Percentiles rank a stretch among this genome's conserved stretches.
phyloP scores from a whole-genome alignment of 2,329 filamentous ascomycete species.

The Stemphylium beticola region DNA sequence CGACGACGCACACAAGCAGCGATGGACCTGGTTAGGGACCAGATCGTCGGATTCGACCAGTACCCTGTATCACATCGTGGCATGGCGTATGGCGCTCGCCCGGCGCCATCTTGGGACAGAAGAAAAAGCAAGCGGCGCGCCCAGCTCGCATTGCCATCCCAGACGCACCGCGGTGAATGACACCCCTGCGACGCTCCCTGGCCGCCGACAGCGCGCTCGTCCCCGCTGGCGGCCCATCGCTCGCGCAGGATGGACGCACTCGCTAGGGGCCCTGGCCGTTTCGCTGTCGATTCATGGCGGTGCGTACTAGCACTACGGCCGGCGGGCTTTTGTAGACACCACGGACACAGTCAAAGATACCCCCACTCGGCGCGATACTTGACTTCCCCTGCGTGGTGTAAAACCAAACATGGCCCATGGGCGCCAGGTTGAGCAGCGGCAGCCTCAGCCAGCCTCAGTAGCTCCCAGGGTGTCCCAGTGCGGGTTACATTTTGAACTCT shows the following conservation, averaged over 20 bases:
- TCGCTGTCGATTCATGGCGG: constrained; percentile 38
- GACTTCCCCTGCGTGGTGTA: constrained; percentile 27
- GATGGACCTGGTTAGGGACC: constrained; percentile 42
- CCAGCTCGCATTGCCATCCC: constrained; percentile 35
- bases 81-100: constrained; percentile 42
- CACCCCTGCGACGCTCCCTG: constrained; percentile 26
- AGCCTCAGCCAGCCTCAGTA: constrained; percentile 24
- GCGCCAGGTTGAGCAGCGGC: constrained; percentile 14
- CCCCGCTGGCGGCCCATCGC: constrained; percentile 26
- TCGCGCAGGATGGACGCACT: constrained; percentile 27
- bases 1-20: constrained; percentile 32
- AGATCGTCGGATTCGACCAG: constrained; percentile 50
- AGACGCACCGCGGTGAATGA: constrained; percentile 26
- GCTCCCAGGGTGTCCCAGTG: constrained; percentile 8
- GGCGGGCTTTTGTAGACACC: constrained; percentile 33
- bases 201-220: constrained; percentile 19
- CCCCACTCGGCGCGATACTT: constrained; percentile 29
- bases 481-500: constrained; percentile 3
- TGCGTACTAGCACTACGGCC: constrained; percentile 26
- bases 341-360: constrained; percentile 36
- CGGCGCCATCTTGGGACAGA: constrained; percentile 35
- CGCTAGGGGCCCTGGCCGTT: constrained; percentile 38
- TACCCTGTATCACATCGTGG: constrained; percentile 51
- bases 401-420: constrained; percentile 31
- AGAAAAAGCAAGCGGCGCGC: constrained; percentile 36